Evolutionary conservation across 2,329 filamentous ascomycete species (phyloP).

Genomic region (Neofusicoccum parvum): DNA sequence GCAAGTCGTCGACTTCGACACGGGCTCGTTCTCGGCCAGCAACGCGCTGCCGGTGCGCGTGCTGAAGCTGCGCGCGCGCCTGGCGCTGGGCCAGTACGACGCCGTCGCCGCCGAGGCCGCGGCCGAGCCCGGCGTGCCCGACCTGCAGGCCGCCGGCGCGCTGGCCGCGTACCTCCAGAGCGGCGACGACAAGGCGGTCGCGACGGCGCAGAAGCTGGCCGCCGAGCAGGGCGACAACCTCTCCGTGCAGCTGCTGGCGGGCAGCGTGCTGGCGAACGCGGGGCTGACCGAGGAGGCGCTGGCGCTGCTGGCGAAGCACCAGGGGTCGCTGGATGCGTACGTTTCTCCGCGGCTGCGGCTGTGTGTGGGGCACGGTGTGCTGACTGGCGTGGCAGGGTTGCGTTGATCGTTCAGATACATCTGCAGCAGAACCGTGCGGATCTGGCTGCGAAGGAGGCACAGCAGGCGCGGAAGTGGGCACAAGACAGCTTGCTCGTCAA

Average conservation of each 20-base stretch:
- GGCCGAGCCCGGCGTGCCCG: constrained; percentile 61
- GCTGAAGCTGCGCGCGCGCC: constrained; percentile 77
- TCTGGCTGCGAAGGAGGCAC: constrained; percentile 83
- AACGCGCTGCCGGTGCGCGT: constrained; percentile 78
- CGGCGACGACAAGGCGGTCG: constrained; percentile 58
- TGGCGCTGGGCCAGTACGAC: constrained; percentile 77
- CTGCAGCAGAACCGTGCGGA: constrained; percentile 89
- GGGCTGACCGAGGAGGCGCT: constrained; percentile 86
- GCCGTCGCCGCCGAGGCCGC: constrained; percentile 71
- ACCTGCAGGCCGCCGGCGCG: constrained; percentile 74
- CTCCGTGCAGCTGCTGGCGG: constrained; percentile 78
- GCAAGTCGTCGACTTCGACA: constrained; percentile 83
- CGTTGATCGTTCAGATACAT: constrained; percentile 88
- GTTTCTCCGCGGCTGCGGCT: constrained; percentile 36
- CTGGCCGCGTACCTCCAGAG: constrained; percentile 63
- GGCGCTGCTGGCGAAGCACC: constrained; percentile 75
- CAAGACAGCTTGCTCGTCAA: constrained; percentile 94
- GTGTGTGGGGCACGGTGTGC: background rate
- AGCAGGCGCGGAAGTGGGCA: constrained; percentile 85
- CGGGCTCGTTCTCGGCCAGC: constrained; percentile 72
- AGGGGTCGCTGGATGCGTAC: constrained; percentile 78
- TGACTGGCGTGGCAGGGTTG: constrained; percentile 59
- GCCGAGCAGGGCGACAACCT: constrained; percentile 70
- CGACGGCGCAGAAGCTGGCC: constrained; percentile 67
- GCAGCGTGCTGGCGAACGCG: constrained; percentile 77